Evolutionary conservation across 129 eudicot species (phyloP), one percentile per base, ranked within the genome.

Genomic region (Pulicaria dysenterica): DNA sequence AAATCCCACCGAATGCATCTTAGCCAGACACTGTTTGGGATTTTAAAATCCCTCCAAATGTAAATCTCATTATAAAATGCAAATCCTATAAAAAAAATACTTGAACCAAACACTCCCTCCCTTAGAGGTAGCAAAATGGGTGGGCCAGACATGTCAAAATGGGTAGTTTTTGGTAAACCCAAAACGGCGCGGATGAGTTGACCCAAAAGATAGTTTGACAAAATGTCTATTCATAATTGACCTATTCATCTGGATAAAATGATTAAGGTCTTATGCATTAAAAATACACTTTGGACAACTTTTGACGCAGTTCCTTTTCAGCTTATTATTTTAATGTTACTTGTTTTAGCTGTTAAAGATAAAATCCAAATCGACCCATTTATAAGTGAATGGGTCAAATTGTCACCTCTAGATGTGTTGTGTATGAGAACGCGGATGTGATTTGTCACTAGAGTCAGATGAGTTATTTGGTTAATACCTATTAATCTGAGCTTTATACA

Each of bases 401-500:
- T 34, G 44, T 24, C 72, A 49, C 38, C 24, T 19, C n/a, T 57
- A 31, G 40, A 65, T 24, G 31, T 24, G 31, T 24, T 24, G 31
- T 24, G 2, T 24, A 24, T 24, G 31, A 24, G 31, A 24, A 24
- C 5, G 8, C n/a, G 47, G 3, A 47, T 4, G 8, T 49, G 46
- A 48, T 48, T 49, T 63, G n/a, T 14, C 53, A 48, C 41, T 49
- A 14, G 47, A 36, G 51, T 16, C 70, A 60, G 45, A 58, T 15
- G 56, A 58, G 8, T 74, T 34, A 7, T 66, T 16, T 12, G 7
- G 17, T 15, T 8, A 5, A 59, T 72, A 87, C 92, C 87, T 84
- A 70, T 76, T 77, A 59, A 84, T 82, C 79, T 87, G 86, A 53
- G 84, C 61, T 76, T 87, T 87, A 74, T 79, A 87, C 86, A 81